Base-by-base conservation (phyloP, 1,139 yeast species). In the Geotrichum aggregatum region DNA sequence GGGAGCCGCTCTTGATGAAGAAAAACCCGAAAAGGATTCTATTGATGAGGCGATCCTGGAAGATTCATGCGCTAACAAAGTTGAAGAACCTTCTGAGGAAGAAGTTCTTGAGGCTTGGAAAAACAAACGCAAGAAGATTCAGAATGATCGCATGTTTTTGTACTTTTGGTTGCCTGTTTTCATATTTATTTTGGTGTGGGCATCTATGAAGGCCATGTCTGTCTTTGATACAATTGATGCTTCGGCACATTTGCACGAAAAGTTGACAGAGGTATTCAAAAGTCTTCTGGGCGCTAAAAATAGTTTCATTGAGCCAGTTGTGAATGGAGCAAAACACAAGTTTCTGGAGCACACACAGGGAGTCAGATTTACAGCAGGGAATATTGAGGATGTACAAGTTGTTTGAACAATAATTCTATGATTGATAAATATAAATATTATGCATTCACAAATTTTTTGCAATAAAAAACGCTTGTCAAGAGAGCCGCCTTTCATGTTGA, bases 141-240 rank as follows among this genome's bases (percentile, higher is more conserved):
- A 80, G 60, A 85, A 87, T 61, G 97, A 89, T 68, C 84, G 82
- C 63, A 84, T 87, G 88, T 73, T 89, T 60, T 71, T 87, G 52
- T 85, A 87, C 66, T 88, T 89, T 75, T 89, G 97, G 69, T 57
- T 66, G 14, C 70, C 70, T 10, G 63, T 66, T n/a, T 58, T 65
- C 19, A 54, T 65, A 13, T 61, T 65, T 50, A 59, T 63, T 38
- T 44, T 65, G 46, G 59, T 61, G 13, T 63, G 63, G 63, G 48
- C 61, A 22, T 61, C 61, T 18, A 40, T 50, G 49, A 44, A 44
- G 26, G 44, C 42, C 1, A 26, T 34, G 18, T 24, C 50, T 8
- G 39, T 50, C 14, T 50, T 31, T 16, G 45, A 19, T n/a, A 50
- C 53, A n/a, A 7, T 50, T 19, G 53, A 50, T 19, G 35, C 49